A percentile compares a stretch with the other conserved stretches of the same genome.
phyloP scores from a whole-genome alignment of 768 basidiomycete species.

The Hericium alpestre region DNA sequence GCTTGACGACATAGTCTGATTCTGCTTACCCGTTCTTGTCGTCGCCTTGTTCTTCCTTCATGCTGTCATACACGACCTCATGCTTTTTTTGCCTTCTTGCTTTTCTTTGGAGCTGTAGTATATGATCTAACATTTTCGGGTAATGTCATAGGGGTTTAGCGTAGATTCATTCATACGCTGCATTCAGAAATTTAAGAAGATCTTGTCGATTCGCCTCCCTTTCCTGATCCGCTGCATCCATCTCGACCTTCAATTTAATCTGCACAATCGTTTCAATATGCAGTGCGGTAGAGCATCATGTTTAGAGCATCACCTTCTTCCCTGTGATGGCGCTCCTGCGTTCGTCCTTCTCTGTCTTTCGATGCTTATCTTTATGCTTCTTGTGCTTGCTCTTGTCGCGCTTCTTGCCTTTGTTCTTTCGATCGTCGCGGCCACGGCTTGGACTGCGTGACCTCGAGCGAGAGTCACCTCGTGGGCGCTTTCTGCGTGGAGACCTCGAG shows the following conservation, averaged over 20 bases:
- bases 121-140: too few relatives aligned
- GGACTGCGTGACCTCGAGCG: neutral
- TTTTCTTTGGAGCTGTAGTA: too few relatives aligned
- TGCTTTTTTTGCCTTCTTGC: too few relatives aligned
- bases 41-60: too few relatives aligned
- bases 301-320: conserved; percentile 35
- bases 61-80: too few relatives aligned
- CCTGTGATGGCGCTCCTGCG: conserved; percentile 49
- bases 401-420: neutral
- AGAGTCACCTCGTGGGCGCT: neutral
- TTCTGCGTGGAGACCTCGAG: neutral
- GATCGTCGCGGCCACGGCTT: neutral
- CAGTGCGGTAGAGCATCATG: neutral
- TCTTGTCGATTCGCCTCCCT: conserved; percentile 46
- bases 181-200: conserved; percentile 45
- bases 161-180: conserved; percentile 24
- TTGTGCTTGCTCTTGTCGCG: conserved; percentile 27
- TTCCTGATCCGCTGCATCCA: conserved; percentile 44
- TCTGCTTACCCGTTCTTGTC: neutral
- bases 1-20: neutral
- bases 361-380: conserved; percentile 17
- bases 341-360: conserved; percentile 32
- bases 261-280: conserved; percentile 12
- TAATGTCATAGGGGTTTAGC: neutral
- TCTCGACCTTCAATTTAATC: conserved; percentile 58